A percentile compares a stretch with the other conserved stretches of the same genome.
phyloP scores from a whole-genome alignment of 352 stramenopile species.

The Phytophthora ohioensis region DNA sequence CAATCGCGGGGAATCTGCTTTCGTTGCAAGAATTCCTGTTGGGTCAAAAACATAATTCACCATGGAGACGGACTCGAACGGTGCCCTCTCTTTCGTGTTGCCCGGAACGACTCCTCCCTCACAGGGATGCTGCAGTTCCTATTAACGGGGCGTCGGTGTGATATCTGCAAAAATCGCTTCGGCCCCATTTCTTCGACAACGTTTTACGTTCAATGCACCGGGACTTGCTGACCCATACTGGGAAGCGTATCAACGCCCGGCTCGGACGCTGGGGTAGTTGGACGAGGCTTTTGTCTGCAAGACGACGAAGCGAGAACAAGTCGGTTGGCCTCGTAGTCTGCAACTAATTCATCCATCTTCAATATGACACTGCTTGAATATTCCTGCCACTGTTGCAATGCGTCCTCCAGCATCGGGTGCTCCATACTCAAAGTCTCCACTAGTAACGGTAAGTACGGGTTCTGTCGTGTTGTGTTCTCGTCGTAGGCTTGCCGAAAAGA shows the following conservation, averaged over 20 bases:
- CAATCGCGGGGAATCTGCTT: not conserved
- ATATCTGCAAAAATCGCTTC: not conserved
- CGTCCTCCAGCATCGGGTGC: slow-evolving; percentile 36
- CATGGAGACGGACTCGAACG: no score
- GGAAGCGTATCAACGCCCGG: slow-evolving; percentile 4
- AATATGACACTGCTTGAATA: slow-evolving; percentile 27
- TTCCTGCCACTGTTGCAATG: slow-evolving; percentile 37
- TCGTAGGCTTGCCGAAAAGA: slow-evolving; percentile 46
- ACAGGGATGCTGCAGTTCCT: no score
- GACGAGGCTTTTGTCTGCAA: not conserved
- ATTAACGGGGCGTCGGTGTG: no score
- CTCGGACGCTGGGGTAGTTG: not conserved
- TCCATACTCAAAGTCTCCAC: slow-evolving; percentile 40
- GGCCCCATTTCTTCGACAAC: not conserved
- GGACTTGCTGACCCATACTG: slow-evolving; percentile 20
- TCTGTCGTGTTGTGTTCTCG: slow-evolving; percentile 40
- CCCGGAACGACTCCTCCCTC: no score
- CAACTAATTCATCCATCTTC: slow-evolving; percentile 35
- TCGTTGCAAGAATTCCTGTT: no score
- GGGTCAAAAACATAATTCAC: no score
- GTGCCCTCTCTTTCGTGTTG: no score
- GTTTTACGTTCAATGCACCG: slow-evolving; percentile 11
- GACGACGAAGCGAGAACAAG: slow-evolving; percentile 25
- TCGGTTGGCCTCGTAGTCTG: slow-evolving; percentile 49
- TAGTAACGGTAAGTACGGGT: slow-evolving; percentile 48